A percentile compares a stretch with the other conserved stretches of the same genome.
These are phyloP conservation scores for Tetrahymena elliotti DNA, from an alignment of 73 alveolate genomes.

Conservation along the genomic window DNA sequence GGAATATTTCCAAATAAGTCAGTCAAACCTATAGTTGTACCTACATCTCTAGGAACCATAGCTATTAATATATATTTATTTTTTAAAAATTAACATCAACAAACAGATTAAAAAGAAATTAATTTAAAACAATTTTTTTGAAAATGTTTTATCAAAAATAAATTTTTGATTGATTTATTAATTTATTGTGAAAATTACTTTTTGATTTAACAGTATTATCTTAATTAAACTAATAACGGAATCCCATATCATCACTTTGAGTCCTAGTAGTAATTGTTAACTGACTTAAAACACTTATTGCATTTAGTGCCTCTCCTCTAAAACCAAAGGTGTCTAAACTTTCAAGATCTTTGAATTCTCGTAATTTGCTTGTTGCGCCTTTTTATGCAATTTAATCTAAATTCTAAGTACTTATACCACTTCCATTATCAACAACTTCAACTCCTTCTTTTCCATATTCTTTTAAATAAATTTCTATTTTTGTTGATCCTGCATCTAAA, in stretches of 20 bases:
- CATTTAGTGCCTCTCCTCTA: slow-evolving; percentile 96
- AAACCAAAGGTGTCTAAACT: slow-evolving; percentile 89
- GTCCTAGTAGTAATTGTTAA: slow-evolving; percentile 72
- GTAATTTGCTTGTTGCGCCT: slow-evolving; percentile 87
- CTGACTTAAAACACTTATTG: slow-evolving; percentile 76
- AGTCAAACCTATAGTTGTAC: slow-evolving; percentile 63
- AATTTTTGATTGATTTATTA: neutral
- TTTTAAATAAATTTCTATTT: slow-evolving; percentile 51
- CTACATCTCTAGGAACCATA: slow-evolving; percentile 50
- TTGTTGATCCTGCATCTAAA: slow-evolving; percentile 87
- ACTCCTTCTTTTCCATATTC: slow-evolving; percentile 85
- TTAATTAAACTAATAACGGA: slow-evolving; percentile 49
- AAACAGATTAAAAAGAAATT: neutral
- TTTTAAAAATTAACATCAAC: neutral
- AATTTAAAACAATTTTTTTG: too few relatives aligned
- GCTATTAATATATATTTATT: neutral
- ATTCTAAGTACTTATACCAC: slow-evolving; percentile 78
- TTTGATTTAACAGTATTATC: neutral
- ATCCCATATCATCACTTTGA: slow-evolving; percentile 63
- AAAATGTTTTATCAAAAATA: too few relatives aligned
- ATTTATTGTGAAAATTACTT: neutral
- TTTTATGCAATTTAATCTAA: slow-evolving; percentile 85
- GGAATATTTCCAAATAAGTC: slow-evolving; percentile 71
- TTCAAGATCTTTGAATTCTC: slow-evolving; percentile 66
- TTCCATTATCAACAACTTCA: slow-evolving; percentile 91